Percentiles rank a stretch among this genome's conserved stretches.
phyloP scores from a whole-genome alignment of 78 protist genomes.

The Planoprotostelium fungivorum region DNA sequence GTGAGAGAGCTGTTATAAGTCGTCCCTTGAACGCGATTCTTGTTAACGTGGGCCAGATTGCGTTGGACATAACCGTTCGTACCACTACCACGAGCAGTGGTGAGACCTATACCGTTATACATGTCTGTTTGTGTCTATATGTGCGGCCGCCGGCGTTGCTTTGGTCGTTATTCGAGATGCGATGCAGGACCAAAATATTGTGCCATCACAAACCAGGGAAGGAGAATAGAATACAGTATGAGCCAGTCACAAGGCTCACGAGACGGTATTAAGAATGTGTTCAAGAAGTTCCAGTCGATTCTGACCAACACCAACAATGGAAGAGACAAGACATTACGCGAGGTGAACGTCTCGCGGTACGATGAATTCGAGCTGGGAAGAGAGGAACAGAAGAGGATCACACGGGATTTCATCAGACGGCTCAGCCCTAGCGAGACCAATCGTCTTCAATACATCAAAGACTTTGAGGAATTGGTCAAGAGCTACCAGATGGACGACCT shows the following conservation, averaged over 20 bases:
- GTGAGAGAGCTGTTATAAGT: not conserved
- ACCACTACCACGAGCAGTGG: constrained; percentile 69
- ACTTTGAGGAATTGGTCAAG: not conserved
- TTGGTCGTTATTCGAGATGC: not conserved
- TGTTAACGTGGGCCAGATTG: constrained; percentile 13
- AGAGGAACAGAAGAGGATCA: not conserved
- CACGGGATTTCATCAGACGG: not conserved
- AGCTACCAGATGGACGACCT: not conserved
- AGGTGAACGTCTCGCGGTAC: not conserved
- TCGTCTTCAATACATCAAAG: not conserved
- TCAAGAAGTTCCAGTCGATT: not conserved
- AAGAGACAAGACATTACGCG: not conserved
- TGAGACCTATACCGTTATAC: constrained; percentile 82
- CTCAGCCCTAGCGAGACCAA: not conserved
- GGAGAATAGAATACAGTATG: not conserved
- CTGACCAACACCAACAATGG: not conserved
- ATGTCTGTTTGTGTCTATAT: constrained; percentile 17
- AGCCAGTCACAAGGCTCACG: not conserved
- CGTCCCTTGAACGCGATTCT: not conserved
- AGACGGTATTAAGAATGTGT: not conserved
- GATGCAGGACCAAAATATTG: too few relatives aligned
- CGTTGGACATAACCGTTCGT: constrained; percentile 72
- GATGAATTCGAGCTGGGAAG: not conserved
- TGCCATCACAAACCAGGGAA: too few relatives aligned
- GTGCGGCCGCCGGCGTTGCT: too few relatives aligned